phyloP scores from a whole-genome alignment of 73 alveolate species.

The Paramecium pentaurelia region DNA sequence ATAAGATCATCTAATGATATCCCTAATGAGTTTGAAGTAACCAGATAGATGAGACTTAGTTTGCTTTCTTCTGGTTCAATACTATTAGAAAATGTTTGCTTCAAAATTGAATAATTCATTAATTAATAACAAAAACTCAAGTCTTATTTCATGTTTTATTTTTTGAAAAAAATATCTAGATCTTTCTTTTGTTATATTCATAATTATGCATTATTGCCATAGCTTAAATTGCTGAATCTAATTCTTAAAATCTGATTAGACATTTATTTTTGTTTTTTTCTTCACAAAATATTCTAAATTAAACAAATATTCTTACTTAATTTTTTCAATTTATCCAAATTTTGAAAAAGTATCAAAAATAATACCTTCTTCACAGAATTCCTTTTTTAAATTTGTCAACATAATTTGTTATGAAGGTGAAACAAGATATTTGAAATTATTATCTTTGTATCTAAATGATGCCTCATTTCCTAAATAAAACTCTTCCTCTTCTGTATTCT shows the following conservation, averaged over 20 bases:
- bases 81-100: background rate
- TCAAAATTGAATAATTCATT: background rate
- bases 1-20: background rate
- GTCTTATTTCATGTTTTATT: background rate
- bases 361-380: constrained; percentile 33
- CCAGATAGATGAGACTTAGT: background rate
- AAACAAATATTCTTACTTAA: background rate
- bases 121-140: background rate
- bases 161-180: constrained; percentile 30
- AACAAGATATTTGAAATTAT: constrained; percentile 29
- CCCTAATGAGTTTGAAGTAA: background rate
- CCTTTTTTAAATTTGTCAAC: constrained; percentile 38
- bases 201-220: constrained; percentile 31
- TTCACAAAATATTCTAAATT: constrained; percentile 38
- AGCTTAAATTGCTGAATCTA: constrained; percentile 27
- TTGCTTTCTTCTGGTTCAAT: background rate
- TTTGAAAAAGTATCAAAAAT: background rate
- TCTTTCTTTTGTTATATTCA: constrained; percentile 25
- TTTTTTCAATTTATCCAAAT: constrained; percentile 8
- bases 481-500: constrained; percentile 49
- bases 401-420: constrained; percentile 22
- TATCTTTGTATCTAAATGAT: constrained; percentile 12
- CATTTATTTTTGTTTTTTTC: constrained; percentile 47
- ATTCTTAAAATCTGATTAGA: background rate
- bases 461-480: background rate